Evolutionary conservation across 257 asterid genomes (phyloP).

Genomic region (Solanum appendiculatum): DNA sequence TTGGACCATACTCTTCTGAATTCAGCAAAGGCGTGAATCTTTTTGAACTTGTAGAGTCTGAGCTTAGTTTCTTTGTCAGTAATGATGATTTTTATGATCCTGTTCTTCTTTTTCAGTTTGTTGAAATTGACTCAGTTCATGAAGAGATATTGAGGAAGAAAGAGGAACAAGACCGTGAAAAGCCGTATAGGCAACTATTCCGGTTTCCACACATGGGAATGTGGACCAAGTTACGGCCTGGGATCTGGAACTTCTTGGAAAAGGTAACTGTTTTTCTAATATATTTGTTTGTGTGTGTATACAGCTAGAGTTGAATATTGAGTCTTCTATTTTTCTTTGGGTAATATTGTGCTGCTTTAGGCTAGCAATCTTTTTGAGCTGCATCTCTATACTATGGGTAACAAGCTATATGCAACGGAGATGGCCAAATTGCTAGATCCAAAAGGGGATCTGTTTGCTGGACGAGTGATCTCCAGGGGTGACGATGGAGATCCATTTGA

Average conservation of each 20-base stretch:
- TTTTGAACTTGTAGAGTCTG: background rate
- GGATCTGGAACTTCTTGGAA: constrained; percentile 95
- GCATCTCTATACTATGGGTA: constrained; percentile 98
- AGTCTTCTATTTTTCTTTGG: background rate
- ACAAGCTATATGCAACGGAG: constrained; percentile 95
- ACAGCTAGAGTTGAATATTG: background rate
- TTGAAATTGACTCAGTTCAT: constrained; percentile 73
- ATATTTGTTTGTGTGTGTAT: background rate
- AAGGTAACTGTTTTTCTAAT: constrained; percentile 38
- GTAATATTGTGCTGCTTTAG: constrained; percentile 25
- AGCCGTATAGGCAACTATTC: constrained; percentile 69
- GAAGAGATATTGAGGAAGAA: constrained; percentile 86
- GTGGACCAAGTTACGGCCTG: constrained; percentile 99
- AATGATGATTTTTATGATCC: background rate
- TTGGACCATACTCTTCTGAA: constrained; percentile 93
- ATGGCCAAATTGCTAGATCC: constrained; percentile 99
- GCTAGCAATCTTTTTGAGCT: constrained; percentile 82
- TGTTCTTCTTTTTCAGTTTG: constrained; percentile 50
- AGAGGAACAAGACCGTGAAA: constrained; percentile 92
- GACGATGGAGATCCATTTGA: constrained; percentile 81
- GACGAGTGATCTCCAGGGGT: constrained; percentile 90
- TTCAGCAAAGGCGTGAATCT: constrained; percentile 77
- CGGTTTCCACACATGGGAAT: constrained; percentile 95
- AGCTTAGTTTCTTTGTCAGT: background rate
- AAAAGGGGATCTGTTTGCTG: constrained; percentile 86